Evolutionary conservation across 768 basidiomycete genomes (phyloP).

Genomic region (Pholiota molesta): DNA sequence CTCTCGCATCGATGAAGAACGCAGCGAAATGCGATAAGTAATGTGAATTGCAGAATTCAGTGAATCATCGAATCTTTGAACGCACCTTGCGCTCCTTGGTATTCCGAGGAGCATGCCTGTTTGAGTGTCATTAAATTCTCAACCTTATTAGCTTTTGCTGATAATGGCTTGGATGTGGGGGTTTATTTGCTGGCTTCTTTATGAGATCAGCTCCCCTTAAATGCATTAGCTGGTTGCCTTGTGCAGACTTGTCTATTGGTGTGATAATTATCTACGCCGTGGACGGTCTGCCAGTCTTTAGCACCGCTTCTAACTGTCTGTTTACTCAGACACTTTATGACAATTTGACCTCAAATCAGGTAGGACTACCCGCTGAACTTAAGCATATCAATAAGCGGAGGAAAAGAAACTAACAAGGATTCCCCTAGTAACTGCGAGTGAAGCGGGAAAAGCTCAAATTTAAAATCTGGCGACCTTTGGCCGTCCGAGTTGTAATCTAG

Average conservation of each 20-base stretch:
- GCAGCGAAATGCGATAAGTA: constrained; percentile 81
- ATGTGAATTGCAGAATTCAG: constrained; percentile 84
- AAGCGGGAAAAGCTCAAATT: constrained; percentile 86
- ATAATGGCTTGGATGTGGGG: constrained; percentile 45
- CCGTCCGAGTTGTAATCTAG: constrained; percentile 78
- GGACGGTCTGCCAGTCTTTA: constrained; percentile 18
- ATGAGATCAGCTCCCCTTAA: constrained; percentile 42
- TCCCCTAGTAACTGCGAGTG: constrained; percentile 88
- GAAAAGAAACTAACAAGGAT: constrained; percentile 92
- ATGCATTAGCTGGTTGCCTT: constrained; percentile 44
- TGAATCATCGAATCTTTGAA: constrained; percentile 87
- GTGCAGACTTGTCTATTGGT: constrained; percentile 33
- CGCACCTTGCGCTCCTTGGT: constrained; percentile 78
- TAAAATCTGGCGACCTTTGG: constrained; percentile 70
- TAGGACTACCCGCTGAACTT: constrained; percentile 86
- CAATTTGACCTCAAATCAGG: constrained; percentile 74
- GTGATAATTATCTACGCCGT: constrained; percentile 58
- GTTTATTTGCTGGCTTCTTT: constrained; percentile 35
- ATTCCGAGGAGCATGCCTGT: constrained; percentile 77
- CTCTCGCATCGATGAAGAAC: constrained; percentile 82
- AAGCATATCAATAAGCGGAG: constrained; percentile 90
- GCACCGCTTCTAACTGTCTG: constrained; percentile 31
- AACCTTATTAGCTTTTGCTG: constrained; percentile 38
- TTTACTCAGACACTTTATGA: constrained; percentile 22
- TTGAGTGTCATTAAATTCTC: constrained; percentile 72